Evolutionary conservation across 2,329 filamentous ascomycete species (phyloP).

Genomic region (Penicillium italicum): DNA sequence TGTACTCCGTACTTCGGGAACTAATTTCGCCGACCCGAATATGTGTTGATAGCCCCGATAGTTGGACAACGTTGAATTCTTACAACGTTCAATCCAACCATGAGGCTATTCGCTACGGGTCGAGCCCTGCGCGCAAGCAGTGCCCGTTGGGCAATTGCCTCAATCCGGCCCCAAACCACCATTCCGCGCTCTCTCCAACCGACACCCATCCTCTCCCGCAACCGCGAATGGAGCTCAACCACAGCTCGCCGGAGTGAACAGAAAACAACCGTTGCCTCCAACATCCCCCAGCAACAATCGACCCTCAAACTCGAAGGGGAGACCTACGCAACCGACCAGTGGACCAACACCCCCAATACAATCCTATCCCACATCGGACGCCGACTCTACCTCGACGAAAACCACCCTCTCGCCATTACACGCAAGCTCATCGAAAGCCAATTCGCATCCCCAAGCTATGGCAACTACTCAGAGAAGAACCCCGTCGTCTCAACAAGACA

Average conservation of each 20-base stretch:
- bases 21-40: constrained; percentile 25
- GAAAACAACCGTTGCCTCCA: constrained; percentile 2
- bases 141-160: constrained; percentile 33
- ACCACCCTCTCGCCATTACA: constrained; percentile 89
- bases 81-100: constrained; percentile 15
- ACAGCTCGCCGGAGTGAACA: constrained; percentile 23
- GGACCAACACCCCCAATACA: constrained; percentile 77
- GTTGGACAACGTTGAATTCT: background rate
- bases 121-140: constrained; percentile 38
- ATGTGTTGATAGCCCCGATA: constrained; percentile 14
- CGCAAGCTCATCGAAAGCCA: constrained; percentile 86
- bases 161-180: constrained; percentile 19
- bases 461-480: constrained; percentile 71
- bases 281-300: constrained; percentile 4
- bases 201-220: constrained; percentile 13
- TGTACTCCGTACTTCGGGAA: constrained; percentile 24
- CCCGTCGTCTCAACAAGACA: constrained; percentile 80
- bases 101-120: constrained; percentile 41
- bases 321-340: constrained; percentile 66
- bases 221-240: constrained; percentile 35
- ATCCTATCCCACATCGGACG: constrained; percentile 72
- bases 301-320: constrained; percentile 59
- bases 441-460: constrained; percentile 70
- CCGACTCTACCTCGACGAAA: constrained; percentile 79
- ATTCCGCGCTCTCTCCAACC: constrained; percentile 22